phyloP scores from a whole-genome alignment of 164 flowering plant genomes.

The Chimonanthus salicifolius region DNA sequence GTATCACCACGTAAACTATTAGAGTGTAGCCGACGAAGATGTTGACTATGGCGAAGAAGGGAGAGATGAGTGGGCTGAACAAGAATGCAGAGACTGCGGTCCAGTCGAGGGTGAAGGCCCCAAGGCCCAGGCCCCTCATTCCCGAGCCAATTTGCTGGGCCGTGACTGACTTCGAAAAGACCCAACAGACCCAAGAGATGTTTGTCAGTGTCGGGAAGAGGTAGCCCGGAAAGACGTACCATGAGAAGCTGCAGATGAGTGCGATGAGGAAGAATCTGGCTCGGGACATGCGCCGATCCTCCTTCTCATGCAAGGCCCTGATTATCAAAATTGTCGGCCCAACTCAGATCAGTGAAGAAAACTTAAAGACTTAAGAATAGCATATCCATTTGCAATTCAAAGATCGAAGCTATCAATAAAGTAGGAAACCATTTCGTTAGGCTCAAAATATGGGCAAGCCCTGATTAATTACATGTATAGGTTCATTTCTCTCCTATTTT shows the following conservation, averaged over 20 bases:
- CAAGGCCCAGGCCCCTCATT: conserved; percentile 35
- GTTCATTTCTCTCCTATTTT: too few species aligned
- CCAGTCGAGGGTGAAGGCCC: conserved; percentile 45
- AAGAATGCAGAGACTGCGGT: conserved; percentile 33
- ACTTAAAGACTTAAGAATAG: too few species aligned
- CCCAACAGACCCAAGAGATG: conserved; percentile 43
- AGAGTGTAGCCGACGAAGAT: conserved; percentile 30
- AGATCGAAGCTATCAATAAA: too few species aligned
- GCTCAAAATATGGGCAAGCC: too few species aligned
- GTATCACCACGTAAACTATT: conserved; percentile 29
- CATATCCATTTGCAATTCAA: too few species aligned
- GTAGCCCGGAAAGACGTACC: conserved; percentile 40
- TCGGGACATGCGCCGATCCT: conserved; percentile 26
- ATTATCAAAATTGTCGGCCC: background rate
- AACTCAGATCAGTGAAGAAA: too few species aligned
- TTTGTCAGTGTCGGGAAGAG: conserved; percentile 36
- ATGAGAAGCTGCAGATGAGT: conserved; percentile 34
- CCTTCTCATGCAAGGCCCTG: conserved; percentile 44
- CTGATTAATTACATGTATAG: too few species aligned
- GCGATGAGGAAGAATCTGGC: conserved; percentile 43
- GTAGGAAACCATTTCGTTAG: too few species aligned
- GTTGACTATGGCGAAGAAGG: conserved; percentile 40
- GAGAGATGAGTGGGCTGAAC: conserved; percentile 36
- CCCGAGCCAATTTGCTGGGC: conserved; percentile 52
- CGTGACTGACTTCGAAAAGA: conserved; percentile 37